Base-by-base conservation (phyloP, 2,329 filamentous ascomycete species). In the Beauveria sp. region DNA sequence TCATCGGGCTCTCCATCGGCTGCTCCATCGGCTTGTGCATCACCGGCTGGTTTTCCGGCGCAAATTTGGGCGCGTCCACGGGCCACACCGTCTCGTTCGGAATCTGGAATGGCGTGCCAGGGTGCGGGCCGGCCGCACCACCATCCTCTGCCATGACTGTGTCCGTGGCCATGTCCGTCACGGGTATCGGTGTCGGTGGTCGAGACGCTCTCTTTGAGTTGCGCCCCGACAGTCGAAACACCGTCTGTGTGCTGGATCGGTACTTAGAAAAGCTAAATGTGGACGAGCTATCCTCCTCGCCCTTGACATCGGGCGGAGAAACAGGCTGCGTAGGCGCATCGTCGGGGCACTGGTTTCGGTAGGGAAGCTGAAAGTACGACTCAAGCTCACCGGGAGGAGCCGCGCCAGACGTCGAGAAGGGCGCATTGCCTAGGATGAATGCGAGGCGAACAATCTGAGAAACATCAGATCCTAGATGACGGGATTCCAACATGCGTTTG, bases 401-500 rank as follows among this genome's bases (percentile, higher is more conserved):
- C 14, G 72, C 74, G 59, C 64, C 69, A 22, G 68, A 67, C 16
- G 68, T 71, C 16, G 71, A 74, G 59, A 75, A 76, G 1, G 75
- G 75, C 10, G 73, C 71, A 37, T 73, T 77, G 47, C 76, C 76
- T 2, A 79, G 72, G 12, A 77, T 76, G 59, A 75, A 78, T 26
- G 76, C 75, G 48, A 76, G 68, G 43, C 76, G 75, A 24, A 79
- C 74, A n/a, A 79, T 68, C 16, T 70, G 72, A 8, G 73, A 73
- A 40, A 77, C 72, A 51, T 77, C 74, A 59, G 71, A 70, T 43
- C 73, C 73, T 2, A 79, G 69, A 43, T 79, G 76, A 20, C 76
- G 73, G 48, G 74, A 73, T 65, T 79, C 77, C 47, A 79, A 75
- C 67, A 78, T 75, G 14, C 76, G 75, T 69, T 73, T 77, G 24